These are phyloP conservation scores for Kurtzmaniella natalensis DNA, from an alignment of 1,139 yeast genomes.

Conservation along the genomic window DNA sequence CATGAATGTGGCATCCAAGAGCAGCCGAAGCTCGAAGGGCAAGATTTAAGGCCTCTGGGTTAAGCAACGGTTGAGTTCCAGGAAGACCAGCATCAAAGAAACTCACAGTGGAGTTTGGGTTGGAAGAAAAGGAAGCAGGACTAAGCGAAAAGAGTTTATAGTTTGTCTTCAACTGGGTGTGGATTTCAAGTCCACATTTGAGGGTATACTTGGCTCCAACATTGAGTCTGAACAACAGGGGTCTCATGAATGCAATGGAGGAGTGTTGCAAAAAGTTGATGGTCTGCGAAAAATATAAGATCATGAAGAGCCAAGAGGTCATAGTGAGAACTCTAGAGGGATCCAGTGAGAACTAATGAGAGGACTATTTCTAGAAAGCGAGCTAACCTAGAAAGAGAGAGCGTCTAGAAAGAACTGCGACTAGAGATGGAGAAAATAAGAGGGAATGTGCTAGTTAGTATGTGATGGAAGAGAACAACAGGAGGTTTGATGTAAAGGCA, in stretches of 20 bases:
- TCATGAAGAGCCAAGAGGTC: too few species aligned
- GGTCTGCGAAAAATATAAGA: too few species aligned
- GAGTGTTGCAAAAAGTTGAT: too few species aligned
- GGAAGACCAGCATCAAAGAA: conserved; percentile 86
- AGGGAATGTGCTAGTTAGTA: too few species aligned
- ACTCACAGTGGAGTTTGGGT: conserved; percentile 70
- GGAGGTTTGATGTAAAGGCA: too few species aligned
- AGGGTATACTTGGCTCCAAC: conserved; percentile 30
- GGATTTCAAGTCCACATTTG: conserved; percentile 90
- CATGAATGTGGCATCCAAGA: conserved; percentile 55
- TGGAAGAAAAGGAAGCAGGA: conserved; percentile 37
- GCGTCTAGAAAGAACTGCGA: too few species aligned
- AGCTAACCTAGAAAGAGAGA: too few species aligned
- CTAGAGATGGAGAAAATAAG: background rate
- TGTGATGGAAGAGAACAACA: too few species aligned
- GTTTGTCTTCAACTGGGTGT: conserved; percentile 76
- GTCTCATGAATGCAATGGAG: too few species aligned
- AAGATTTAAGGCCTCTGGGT: conserved; percentile 66
- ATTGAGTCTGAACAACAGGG: conserved; percentile 7
- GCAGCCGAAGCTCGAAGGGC: conserved; percentile 77
- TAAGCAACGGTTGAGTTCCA: conserved; percentile 85
- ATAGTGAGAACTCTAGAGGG: too few species aligned
- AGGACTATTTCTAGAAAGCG: too few species aligned
- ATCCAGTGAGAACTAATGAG: too few species aligned
- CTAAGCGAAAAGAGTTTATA: conserved; percentile 74